Percentiles rank a stretch among this genome's conserved stretches.
phyloP scores from a whole-genome alignment of 805 yeast genomes.

The Wickerhamiella bombiphila region DNA sequence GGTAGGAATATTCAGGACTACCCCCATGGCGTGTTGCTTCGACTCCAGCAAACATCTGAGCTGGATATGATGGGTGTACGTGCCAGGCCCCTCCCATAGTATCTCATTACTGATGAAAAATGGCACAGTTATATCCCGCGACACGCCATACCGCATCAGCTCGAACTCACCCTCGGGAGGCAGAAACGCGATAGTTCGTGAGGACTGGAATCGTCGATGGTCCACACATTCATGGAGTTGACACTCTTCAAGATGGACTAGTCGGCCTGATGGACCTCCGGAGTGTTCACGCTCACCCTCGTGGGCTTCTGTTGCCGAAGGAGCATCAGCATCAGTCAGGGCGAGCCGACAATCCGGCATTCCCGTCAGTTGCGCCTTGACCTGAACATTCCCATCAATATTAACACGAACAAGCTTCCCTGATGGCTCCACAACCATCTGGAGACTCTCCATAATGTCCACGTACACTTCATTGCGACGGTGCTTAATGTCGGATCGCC shows the following conservation, averaged over 20 bases:
- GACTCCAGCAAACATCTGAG: constrained; percentile 10
- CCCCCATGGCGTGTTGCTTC: constrained; percentile 23
- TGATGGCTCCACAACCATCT: constrained; percentile 49
- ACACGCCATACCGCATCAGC: constrained; percentile 56
- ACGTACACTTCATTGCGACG: constrained; percentile 68
- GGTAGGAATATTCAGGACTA: constrained; percentile 55
- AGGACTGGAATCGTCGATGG: constrained; percentile 49
- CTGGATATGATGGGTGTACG: constrained; percentile 26
- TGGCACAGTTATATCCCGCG: constrained; percentile 52
- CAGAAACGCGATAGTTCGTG: constrained; percentile 50
- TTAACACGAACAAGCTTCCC: constrained; percentile 47
- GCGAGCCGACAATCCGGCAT: constrained; percentile 76
- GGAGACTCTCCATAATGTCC: constrained; percentile 62
- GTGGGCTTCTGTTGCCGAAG: constrained; percentile 10
- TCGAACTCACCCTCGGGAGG: constrained; percentile 88
- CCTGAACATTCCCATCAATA: constrained; percentile 60
- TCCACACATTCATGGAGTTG: constrained; percentile 82
- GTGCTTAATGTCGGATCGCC: constrained; percentile 54
- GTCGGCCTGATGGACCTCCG: neutral
- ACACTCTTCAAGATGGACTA: constrained; percentile 44
- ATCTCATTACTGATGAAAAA: constrained; percentile 37
- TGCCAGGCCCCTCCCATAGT: constrained; percentile 33
- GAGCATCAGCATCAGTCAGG: constrained; percentile 37
- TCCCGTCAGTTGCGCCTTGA: constrained; percentile 64
- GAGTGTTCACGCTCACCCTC: constrained; percentile 11